Percentiles rank a stretch among this genome's conserved stretches.
Evolutionary conservation across 495 filamentous ascomycete genomes (phyloP).

Genomic region (Lepidopterella palustris): DNA sequence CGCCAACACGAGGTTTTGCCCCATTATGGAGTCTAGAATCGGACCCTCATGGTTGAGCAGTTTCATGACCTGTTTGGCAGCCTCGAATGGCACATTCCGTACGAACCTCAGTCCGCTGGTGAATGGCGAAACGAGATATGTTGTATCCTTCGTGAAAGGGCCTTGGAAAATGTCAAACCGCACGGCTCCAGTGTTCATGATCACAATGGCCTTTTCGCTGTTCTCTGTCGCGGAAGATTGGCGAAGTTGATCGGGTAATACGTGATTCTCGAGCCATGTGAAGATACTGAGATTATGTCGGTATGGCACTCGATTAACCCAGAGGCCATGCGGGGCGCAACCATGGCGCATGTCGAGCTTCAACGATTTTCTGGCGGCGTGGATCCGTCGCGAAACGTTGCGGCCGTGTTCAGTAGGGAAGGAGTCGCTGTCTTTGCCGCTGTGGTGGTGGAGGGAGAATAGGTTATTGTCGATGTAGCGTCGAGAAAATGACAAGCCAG

Average conservation of each 20-base stretch:
- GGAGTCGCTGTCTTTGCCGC: conserved; percentile 55
- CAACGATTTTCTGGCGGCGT: conserved; percentile 59
- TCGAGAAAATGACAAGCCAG: conserved; percentile 57
- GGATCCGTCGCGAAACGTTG: conserved; percentile 67
- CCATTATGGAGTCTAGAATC: conserved; percentile 41
- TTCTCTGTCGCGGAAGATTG: conserved; percentile 35
- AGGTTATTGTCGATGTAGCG: conserved; percentile 95
- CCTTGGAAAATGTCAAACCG: conserved; percentile 95
- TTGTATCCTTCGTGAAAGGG: conserved; percentile 76
- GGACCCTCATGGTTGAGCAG: conserved; percentile 67
- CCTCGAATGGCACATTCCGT: conserved; percentile 67
- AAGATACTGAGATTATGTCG: conserved; percentile 66
- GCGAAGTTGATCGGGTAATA: conserved; percentile 58
- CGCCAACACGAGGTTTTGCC: conserved; percentile 30
- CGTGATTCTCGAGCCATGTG: conserved; percentile 66
- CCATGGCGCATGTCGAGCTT: conserved; percentile 68
- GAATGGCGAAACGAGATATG: conserved; percentile 84
- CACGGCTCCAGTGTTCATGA: conserved; percentile 83
- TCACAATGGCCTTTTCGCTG: conserved; percentile 56
- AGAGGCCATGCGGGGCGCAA: conserved; percentile 74
- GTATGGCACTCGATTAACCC: conserved; percentile 71
- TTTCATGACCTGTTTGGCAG: conserved; percentile 61
- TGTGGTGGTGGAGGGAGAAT: conserved; percentile 76
- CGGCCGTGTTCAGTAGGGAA: conserved; percentile 75
- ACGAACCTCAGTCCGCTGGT: conserved; percentile 71